Evolutionary conservation across 2,329 filamentous ascomycete species (phyloP), one percentile per base, ranked within the genome.

Genomic region (Exophiala xenobiotica): DNA sequence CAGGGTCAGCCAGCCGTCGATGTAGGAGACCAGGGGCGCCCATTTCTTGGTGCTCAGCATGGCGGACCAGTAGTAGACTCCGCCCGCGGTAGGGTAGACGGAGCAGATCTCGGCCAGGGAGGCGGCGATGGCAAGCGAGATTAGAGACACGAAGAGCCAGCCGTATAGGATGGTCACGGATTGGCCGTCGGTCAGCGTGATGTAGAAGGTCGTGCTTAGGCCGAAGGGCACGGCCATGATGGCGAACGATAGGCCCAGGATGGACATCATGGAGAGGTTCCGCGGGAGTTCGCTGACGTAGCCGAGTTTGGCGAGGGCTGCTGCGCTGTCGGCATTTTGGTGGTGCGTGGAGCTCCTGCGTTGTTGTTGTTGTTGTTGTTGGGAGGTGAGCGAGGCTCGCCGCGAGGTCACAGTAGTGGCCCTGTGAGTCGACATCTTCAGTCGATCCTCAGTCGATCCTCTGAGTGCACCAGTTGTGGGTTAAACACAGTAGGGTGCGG

Each of bases 161-260:
- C 86, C 86, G 77, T 81, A 88, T 58, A 88, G 71, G 33, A 88
- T 77, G 19, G 83, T 86, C 12, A 88, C 85, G 37, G 77, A 77
- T 65, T 86, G 82, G 18, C 86, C 86, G 66, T 88, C 83, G 14
- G 78, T 78, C 22, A 88, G 74, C 18, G 81, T 82, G 64, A 87
- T 85, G 68, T 81, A 83, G 56, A 88, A 73, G 1, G 85, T 88
- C 12, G 85, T 87, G 23, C 76, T 81, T 29, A 87, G 73, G 27
- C 85, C 85, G 59, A 83, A 86, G 1, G 83, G 83, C 8, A 83
- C 83, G 8, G 85, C 85, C 83, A 88, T 88, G 67, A 89, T 88
- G 45, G 85, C 85, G 64, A 88, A 88, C 38, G 83, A 77, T 69
- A 85, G 63, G 44, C 85, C 85, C 38, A 88, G 72, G 22, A 88